Evolutionary conservation across 345 rosid species (phyloP).

Genomic region (Erucastrum elatum): DNA sequence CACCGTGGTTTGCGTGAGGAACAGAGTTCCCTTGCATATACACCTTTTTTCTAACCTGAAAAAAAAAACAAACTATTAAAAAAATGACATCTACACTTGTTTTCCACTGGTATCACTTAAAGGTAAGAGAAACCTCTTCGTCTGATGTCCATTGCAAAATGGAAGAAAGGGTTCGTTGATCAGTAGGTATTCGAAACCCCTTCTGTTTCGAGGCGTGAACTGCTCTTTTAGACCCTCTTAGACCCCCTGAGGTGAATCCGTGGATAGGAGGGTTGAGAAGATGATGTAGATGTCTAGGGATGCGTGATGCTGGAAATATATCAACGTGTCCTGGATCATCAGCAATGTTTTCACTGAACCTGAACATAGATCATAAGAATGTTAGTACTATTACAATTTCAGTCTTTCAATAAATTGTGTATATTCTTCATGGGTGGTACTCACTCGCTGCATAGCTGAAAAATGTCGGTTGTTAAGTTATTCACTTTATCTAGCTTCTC

Average conservation of each 20-base stretch:
- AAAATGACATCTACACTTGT: not conserved
- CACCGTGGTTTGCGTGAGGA: conserved; percentile 72
- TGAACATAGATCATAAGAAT: conserved; percentile 34
- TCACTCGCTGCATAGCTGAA: conserved; percentile 76
- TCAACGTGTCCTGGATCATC: conserved; percentile 81
- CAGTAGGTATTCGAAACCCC: conserved; percentile 72
- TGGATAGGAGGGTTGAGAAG: conserved; percentile 55
- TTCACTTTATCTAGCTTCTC: conserved; percentile 81
- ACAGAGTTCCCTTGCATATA: conserved; percentile 76
- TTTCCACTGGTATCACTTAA: not conserved
- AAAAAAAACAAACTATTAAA: not conserved
- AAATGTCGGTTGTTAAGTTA: conserved; percentile 59
- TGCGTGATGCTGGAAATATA: conserved; percentile 67
- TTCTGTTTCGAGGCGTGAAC: conserved; percentile 45
- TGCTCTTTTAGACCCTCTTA: conserved; percentile 45
- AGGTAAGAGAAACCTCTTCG: conserved; percentile 61
- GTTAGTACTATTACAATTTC: conserved; percentile 5
- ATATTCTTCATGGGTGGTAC: conserved; percentile 29
- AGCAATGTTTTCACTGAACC: conserved; percentile 78
- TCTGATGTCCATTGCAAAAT: conserved; percentile 78
- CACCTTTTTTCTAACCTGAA: conserved; percentile 78
- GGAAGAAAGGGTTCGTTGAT: conserved; percentile 55
- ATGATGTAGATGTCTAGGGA: conserved; percentile 72
- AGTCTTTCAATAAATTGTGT: not conserved
- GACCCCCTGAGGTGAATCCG: conserved; percentile 39